Evolutionary conservation across 495 filamentous ascomycete species (phyloP), one percentile per base, ranked within the genome.

Genomic region (Penicillium maclennaniae): DNA sequence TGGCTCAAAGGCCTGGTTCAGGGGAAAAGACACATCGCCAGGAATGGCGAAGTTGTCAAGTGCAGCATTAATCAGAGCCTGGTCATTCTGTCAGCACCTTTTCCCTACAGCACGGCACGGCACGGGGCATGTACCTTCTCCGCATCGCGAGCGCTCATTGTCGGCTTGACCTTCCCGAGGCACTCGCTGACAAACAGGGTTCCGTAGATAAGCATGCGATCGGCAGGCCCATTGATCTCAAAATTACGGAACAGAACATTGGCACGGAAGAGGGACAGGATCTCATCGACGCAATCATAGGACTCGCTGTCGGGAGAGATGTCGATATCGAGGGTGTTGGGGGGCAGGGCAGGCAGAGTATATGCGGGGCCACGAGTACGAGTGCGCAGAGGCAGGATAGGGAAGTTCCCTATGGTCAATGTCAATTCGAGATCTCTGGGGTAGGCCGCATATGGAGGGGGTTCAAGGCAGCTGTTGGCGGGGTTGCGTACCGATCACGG

Each of bases 231-330:
- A 67, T 95, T 91, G 82, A 97, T 96, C 79, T 97, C 95, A 66
- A 98, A 98, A 79, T 98, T 98, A 59, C 95, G 87, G 79, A 98
- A 98, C 66, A 98, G 85, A 38, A 93, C 97, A 77, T 98, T 97
- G 68, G 95, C 92, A 46, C 93, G 89, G 82, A 97, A 98, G 26
- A 97, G 83, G 3, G 83, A 84, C 44, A 98, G 81, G 26, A 92
- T 86, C 73, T 98, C 93, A 72, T 98, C 93, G 8, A 97, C 79
- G 48, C 91, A 85, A 78, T 98, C 93, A 76, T 97, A 97, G 56
- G 84, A 87, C 66, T 93, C 87, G 69, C 81, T 84, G 65, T 91
- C 87, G 34, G 89, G 83, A 69, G 95, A 86, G 56, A 96, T 83
- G 43, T 84, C 83, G 52, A 83, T 68, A 44, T 87, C 83, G 50